Evolutionary conservation across 352 stramenopile genomes (phyloP).

Genomic region (Phytophthora palmivora): DNA sequence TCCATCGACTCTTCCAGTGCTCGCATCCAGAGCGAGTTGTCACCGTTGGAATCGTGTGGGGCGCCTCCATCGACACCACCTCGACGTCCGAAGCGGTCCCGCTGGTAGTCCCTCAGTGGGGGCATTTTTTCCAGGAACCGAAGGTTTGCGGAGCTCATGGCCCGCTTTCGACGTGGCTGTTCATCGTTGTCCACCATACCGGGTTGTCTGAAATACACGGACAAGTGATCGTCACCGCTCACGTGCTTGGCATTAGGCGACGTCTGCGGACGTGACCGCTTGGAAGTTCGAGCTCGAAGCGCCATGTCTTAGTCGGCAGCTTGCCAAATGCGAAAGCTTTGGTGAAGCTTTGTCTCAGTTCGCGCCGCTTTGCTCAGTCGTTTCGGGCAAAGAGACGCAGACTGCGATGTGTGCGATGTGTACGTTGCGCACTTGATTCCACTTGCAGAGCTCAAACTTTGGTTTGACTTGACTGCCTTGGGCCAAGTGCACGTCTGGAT

Average conservation of each 20-base stretch:
- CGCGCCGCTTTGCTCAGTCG: slow-evolving; percentile 25
- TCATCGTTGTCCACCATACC: slow-evolving; percentile 19
- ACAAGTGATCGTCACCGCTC: slow-evolving; percentile 24
- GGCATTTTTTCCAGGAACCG: slow-evolving; percentile 77
- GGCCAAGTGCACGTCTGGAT: slow-evolving; percentile 32
- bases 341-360: slow-evolving; percentile 2
- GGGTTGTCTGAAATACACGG: slow-evolving; percentile 19
- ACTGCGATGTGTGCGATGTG: slow-evolving; percentile 23
- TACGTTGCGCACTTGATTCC: slow-evolving; percentile 27
- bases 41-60: slow-evolving; percentile 22
- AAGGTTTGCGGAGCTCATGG: slow-evolving; percentile 64
- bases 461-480: background rate
- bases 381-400: slow-evolving; percentile 44
- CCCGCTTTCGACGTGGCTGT: slow-evolving; percentile 53
- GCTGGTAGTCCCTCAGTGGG: slow-evolving; percentile 65
- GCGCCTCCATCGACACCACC: slow-evolving; percentile 69
- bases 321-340: slow-evolving; percentile 11
- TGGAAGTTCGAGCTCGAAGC: slow-evolving; percentile 25
- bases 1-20: slow-evolving; percentile 74
- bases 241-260: slow-evolving; percentile 26
- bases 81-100: slow-evolving; percentile 59
- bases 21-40: slow-evolving; percentile 52
- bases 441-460: slow-evolving; percentile 14
- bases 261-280: slow-evolving; percentile 33
- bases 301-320: slow-evolving; percentile 23